Evolutionary conservation across 2,329 filamentous ascomycete genomes (phyloP).

Genomic region (Camillea tinctor): DNA sequence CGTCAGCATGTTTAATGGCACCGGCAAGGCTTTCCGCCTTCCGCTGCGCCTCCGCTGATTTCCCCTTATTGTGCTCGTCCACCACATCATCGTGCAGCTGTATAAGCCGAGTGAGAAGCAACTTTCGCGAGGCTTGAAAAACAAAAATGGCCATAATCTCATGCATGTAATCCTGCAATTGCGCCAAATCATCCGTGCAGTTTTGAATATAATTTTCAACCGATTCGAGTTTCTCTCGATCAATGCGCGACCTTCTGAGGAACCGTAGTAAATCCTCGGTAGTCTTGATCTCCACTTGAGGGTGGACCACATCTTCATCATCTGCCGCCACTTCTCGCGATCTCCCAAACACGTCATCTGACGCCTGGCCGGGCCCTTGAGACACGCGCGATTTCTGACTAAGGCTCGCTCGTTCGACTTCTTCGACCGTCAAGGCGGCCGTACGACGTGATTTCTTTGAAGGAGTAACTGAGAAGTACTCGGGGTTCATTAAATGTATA

Average conservation of each 20-base stretch:
- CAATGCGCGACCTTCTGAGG: conserved; percentile 71
- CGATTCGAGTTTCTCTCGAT: conserved; percentile 86
- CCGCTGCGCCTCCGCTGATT: conserved; percentile 30
- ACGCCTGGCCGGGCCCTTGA: conserved; percentile 30
- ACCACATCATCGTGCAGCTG: conserved; percentile 54
- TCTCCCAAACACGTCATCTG: conserved; percentile 36
- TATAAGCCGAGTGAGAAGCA: conserved; percentile 70
- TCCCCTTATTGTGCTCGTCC: conserved; percentile 32
- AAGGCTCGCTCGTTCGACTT: conserved; percentile 31
- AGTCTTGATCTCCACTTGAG: conserved; percentile 55
- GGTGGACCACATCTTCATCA: conserved; percentile 30
- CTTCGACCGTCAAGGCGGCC: conserved; percentile 38
- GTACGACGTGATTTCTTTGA: conserved; percentile 43
- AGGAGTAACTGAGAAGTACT: conserved; percentile 77
- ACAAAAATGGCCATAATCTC: conserved; percentile 84
- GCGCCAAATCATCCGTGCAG: conserved; percentile 71
- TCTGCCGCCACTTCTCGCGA: conserved; percentile 26
- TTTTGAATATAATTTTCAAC: conserved; percentile 80
- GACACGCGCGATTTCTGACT: conserved; percentile 31
- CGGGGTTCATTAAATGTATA: conserved; percentile 66
- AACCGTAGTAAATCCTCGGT: conserved; percentile 67
- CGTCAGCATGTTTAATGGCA: conserved; percentile 73
- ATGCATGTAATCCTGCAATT: conserved; percentile 74
- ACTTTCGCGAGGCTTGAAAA: conserved; percentile 82
- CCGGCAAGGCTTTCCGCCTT: conserved; percentile 68